Conservation (phyloP, 225 moss, liverwort and hornwort genomes). For the Antitrichia curtipendula region DNA sequence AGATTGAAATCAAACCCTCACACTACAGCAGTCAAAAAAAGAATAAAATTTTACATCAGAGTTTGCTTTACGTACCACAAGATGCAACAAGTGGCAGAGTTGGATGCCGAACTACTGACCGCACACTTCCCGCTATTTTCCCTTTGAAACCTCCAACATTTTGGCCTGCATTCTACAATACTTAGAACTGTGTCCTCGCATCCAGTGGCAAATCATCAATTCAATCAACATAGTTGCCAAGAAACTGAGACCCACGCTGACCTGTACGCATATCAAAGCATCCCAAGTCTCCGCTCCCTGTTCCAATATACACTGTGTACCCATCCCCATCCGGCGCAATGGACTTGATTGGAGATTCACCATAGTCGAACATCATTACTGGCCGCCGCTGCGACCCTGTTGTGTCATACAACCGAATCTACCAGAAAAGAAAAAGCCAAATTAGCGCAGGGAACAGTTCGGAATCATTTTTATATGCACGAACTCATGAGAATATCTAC, state of each 20-base stretch:
- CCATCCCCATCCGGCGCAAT: slow-evolving; percentile 66
- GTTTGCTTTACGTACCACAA: slow-evolving; percentile 52
- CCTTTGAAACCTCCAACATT: slow-evolving; percentile 87
- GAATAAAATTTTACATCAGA: background rate
- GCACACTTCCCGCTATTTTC: slow-evolving; percentile 80
- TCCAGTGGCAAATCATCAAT: background rate
- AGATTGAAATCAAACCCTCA: background rate
- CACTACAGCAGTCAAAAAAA: background rate
- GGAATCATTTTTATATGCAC: background rate
- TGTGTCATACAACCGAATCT: slow-evolving; percentile 84
- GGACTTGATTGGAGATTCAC: slow-evolving; percentile 80
- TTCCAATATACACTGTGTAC: slow-evolving; percentile 61
- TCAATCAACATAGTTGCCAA: background rate
- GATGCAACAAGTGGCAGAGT: slow-evolving; percentile 67
- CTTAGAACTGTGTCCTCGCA: background rate
- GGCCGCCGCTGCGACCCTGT: slow-evolving; percentile 70
- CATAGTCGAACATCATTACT: slow-evolving; percentile 61
- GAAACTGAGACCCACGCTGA: background rate
- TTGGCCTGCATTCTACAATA: slow-evolving; percentile 43
- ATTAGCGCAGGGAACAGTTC: background rate
- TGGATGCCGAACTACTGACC: slow-evolving; percentile 74
- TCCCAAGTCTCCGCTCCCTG: slow-evolving; percentile 71
- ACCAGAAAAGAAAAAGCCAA: background rate
- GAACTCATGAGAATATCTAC: background rate
- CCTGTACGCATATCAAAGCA: slow-evolving; percentile 95